Conservation (phyloP, 352 stramenopile species). For the Phytopythium mirpurense region DNA sequence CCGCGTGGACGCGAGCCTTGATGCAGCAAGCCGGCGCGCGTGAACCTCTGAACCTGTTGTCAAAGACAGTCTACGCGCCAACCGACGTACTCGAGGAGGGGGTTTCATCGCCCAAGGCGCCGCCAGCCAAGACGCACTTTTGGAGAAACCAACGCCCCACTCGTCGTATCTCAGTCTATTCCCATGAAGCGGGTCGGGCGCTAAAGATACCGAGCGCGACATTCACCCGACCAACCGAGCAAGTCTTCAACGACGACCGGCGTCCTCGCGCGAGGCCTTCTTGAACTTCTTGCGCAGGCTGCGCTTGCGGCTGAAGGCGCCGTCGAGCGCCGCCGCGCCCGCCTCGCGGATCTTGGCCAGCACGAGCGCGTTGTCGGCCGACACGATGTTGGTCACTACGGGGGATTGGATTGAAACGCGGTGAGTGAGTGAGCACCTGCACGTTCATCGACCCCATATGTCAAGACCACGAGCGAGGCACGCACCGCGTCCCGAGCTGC, state of each 20-base stretch:
- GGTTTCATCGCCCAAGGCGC: neutral
- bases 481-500: constrained; percentile 42
- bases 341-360: constrained; percentile 61
- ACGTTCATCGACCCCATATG: neutral
- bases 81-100: constrained; percentile 2
- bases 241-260: no score
- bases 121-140: no score
- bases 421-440: neutral
- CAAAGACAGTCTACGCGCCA: no score
- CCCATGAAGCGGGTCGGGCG: neutral
- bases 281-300: constrained; percentile 82
- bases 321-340: constrained; percentile 36
- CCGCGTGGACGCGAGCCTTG: neutral
- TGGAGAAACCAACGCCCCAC: neutral
- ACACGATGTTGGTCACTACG: constrained; percentile 68
- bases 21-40: no score
- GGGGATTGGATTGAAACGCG: no score
- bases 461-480: neutral
- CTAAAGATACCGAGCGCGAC: constrained; percentile 4
- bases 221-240: no score
- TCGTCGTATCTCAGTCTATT: neutral
- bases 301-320: constrained; percentile 76
- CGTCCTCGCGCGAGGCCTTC: constrained; percentile 30
- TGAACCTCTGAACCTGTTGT: no score
- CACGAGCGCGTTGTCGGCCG: constrained; percentile 49